Evolutionary conservation across 2,329 filamentous ascomycete genomes (phyloP), one percentile per base, ranked within the genome.

Genomic region (Phyllosticta capitalensis): DNA sequence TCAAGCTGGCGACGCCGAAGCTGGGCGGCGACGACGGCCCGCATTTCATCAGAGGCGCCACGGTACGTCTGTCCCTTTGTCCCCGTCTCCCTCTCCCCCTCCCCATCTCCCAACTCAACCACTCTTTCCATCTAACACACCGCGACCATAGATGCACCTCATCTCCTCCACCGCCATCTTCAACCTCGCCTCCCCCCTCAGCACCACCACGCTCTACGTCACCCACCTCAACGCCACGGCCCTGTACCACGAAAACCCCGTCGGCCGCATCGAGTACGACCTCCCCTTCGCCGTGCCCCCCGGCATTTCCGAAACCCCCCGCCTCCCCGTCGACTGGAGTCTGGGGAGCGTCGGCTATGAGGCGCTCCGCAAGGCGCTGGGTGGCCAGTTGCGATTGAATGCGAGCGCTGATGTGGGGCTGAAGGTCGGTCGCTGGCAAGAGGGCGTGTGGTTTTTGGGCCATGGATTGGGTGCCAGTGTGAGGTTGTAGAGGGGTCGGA

Each of bases 81-180:
- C 14, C 5, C 19, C 19, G 10, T 3, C 48, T 22, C 48, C 48
- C 21, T 14, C 48, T 51, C 48, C 3, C 48, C 48, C 48, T 51
- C 48, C n/a, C 48, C 48, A 20, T n/a, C n/a, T 1, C 48, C n/a
- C 48, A 17, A 10, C 21, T 3, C 12, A 20, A 2, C 20, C 17
- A 51, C 48, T 22, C 9, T 20, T 5, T 22, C 20, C 19, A 3
- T 22, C 49, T 22, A 21, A 9, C 19, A 9, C 48, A 51, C 48
- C 4, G 10, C 3, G 5, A 48, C 4, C 10, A 12, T 12, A 73
- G 71, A 79, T 99, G 73, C 91, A 97, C 74, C 74, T 97, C 56
- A 81, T 94, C 63, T 88, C 89, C 17, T 95, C 90, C 0, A 91
- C 90, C 0, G 92, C 92, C 3, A 84, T 87, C 0, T 96, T 99